Evolutionary conservation across 345 rosid species (phyloP).

Genomic region (Psidium guajava): DNA sequence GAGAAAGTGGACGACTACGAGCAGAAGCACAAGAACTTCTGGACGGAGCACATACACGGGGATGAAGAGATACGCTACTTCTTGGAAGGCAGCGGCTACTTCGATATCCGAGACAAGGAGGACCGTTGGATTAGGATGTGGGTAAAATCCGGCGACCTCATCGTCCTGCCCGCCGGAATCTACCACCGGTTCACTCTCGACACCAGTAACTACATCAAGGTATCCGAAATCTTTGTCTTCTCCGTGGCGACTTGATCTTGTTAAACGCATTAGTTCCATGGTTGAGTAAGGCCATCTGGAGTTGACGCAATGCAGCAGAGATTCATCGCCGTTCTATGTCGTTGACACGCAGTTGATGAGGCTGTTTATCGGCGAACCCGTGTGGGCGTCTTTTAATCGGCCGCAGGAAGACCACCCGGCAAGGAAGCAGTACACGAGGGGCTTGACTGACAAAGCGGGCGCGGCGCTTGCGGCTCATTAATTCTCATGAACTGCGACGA

Average conservation of each 20-base stretch:
- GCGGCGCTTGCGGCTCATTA: slow-evolving; percentile 29
- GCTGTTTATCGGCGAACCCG: slow-evolving; percentile 53
- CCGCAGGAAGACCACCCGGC: slow-evolving; percentile 85
- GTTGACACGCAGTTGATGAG: slow-evolving; percentile 53
- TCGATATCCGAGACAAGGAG: slow-evolving; percentile 70
- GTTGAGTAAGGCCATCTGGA: background rate
- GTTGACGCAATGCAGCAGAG: background rate
- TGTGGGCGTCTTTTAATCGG: slow-evolving; percentile 70
- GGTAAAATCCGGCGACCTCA: slow-evolving; percentile 73
- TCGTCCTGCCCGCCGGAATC: slow-evolving; percentile 71
- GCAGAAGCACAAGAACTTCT: slow-evolving; percentile 81
- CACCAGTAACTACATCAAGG: slow-evolving; percentile 64
- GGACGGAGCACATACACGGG: slow-evolving; percentile 75
- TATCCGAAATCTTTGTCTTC: background rate
- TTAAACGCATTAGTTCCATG: background rate
- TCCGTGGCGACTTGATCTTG: rapidly evolving
- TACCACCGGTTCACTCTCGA: slow-evolving; percentile 92
- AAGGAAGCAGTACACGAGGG: slow-evolving; percentile 47
- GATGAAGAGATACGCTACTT: slow-evolving; percentile 92
- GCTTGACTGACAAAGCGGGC: slow-evolving; percentile 25
- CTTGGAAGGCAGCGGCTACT: slow-evolving; percentile 76
- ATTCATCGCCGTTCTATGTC: background rate
- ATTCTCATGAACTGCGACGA: background rate
- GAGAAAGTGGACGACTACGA: slow-evolving; percentile 76
- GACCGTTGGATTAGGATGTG: slow-evolving; percentile 74